Evolutionary conservation across 2,329 filamentous ascomycete genomes (phyloP), one percentile per base, ranked within the genome.

Genomic region (Hypoxylon sp.): DNA sequence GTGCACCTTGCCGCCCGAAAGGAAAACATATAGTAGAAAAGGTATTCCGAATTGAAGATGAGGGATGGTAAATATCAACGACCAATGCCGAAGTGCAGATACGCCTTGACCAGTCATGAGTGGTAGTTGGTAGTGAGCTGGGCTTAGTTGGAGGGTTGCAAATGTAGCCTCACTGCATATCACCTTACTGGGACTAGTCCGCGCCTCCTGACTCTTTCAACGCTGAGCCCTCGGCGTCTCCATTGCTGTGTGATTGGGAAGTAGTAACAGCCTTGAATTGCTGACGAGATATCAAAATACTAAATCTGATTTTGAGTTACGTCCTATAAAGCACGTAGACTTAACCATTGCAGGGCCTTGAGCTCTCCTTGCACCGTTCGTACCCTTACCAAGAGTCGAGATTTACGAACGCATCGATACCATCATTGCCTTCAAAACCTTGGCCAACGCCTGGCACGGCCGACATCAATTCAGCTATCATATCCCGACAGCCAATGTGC

Each of bases 401-500:
- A 13, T 11, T 36, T 11, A 13, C 14, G 36, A 6, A 41, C 19
- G 17, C 14, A 43, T n/a, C n/a, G 17, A 43, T 17, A 43, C 6
- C n/a, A 9, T 19, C 38, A 19, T 19, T 17, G 38, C n/a, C 38
- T 19, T 43, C 38, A 10, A 43, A 17, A 43, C 14, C 38, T 43
- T 43, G 10, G 38, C 7, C 19, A 19, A 43, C 17, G 2, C 5
- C n/a, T 43, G 38, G 38, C n/a, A 19, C 1, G 17, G 5, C 14
- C 7, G n/a, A 19, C 45, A 57, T 57, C 45, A 66, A 30, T 23
- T 62, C 46, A 1, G 11, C 32, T 23, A 67, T 55, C 59, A 25
- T 25, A 28, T 67, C 59, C 21, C 52, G 55, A 28, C 63, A 67
- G 21, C 53, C 63, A 6, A 67, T 34, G 11, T 67, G 53, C 14